Evolutionary conservation across 2,329 filamentous ascomycete genomes (phyloP).

Genomic region (Botryotinia calthae): DNA sequence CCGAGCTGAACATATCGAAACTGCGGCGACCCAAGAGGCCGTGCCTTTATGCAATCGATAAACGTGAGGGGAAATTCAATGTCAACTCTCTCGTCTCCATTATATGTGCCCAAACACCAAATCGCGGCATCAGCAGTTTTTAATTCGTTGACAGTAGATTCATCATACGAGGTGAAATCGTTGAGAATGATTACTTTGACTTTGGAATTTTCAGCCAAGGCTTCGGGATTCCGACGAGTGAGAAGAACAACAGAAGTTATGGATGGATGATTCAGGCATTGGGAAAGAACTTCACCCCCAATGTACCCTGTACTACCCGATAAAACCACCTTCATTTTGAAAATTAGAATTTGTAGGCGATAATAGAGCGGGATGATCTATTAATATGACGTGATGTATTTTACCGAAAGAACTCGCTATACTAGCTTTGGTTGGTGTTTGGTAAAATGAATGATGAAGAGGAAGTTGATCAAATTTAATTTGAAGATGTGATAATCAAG

Average conservation of each 20-base stretch:
- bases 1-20: constrained; percentile 6
- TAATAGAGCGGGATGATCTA: background rate
- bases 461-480: background rate
- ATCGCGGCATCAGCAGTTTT: background rate
- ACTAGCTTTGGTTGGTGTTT: background rate
- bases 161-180: constrained; percentile 3
- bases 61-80: constrained; percentile 4
- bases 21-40: background rate
- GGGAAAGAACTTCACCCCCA: background rate
- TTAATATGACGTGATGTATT: too few species aligned
- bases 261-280: background rate
- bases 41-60: background rate
- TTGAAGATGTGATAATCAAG: background rate
- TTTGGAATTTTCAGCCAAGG: background rate
- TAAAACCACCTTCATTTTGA: background rate
- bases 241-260: constrained; percentile 1
- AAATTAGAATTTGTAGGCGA: background rate
- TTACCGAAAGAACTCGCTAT: background rate
- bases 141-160: background rate
- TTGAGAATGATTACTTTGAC: background rate
- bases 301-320: constrained; percentile 2
- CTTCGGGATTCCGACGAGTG: background rate
- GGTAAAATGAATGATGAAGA: background rate
- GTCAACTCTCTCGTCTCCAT: background rate
- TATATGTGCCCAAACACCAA: constrained; percentile 4